These are phyloP conservation scores for Apostasia shenzhenica DNA, from an alignment of 106 monocot genomes.

Conservation along the genomic window DNA sequence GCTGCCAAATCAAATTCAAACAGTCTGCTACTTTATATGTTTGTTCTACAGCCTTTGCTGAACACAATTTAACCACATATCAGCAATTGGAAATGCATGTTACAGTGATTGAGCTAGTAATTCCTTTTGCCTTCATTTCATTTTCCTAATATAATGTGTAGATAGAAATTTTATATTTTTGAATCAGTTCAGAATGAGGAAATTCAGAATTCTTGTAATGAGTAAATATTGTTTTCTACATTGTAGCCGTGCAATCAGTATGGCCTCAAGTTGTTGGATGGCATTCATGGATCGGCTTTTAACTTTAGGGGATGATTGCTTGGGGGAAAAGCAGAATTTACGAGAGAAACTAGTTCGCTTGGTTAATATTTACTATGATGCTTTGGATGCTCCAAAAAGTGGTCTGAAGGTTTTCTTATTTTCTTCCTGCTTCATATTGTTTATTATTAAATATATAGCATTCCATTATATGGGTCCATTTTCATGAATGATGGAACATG, in stretches of 20 bases:
- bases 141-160: no score
- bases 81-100: no score
- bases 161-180: not conserved
- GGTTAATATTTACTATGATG: constrained; percentile 63
- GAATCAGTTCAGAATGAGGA: not conserved
- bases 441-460: no score
- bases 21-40: no score
- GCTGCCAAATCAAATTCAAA: no score
- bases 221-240: not conserved
- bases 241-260: constrained; percentile 39
- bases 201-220: not conserved
- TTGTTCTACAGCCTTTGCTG: no score
- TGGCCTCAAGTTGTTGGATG: constrained; percentile 50
- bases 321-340: constrained; percentile 27
- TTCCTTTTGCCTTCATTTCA: no score
- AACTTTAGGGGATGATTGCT: constrained; percentile 25
- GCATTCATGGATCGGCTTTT: constrained; percentile 61
- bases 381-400: constrained; percentile 64
- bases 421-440: not conserved
- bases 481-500: no score
- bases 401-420: constrained; percentile 49
- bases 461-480: no score
- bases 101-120: no score
- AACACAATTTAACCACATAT: no score
- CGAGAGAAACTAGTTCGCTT: constrained; percentile 31